Conservation (phyloP, 1,139 yeast species). For the Tardiomyces blankii region DNA sequence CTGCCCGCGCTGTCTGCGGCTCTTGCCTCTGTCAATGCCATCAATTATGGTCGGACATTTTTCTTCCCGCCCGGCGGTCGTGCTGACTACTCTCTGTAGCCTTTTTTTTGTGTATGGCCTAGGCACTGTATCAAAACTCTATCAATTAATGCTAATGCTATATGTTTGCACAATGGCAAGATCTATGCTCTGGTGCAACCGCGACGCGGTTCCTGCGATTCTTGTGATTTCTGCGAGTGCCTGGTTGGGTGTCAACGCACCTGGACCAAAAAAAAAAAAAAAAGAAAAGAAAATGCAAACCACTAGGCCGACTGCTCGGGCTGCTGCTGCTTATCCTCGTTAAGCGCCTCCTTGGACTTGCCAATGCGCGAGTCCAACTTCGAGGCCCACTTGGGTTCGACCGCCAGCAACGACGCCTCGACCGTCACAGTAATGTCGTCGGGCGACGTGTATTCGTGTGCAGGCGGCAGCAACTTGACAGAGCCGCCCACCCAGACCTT, state of each 20-base stretch:
- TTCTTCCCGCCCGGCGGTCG: constrained; percentile 25
- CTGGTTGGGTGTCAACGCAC: no score
- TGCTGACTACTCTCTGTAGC: background rate
- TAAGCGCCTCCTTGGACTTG: background rate
- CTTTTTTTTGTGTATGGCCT: no score
- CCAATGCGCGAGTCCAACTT: background rate
- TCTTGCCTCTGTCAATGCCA: constrained; percentile 52
- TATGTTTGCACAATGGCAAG: no score
- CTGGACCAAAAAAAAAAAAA: no score
- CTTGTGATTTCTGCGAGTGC: no score
- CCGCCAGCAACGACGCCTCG: constrained; percentile 17
- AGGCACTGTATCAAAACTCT: no score
- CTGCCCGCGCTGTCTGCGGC: constrained; percentile 53
- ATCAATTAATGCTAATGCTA: no score
- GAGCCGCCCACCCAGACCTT: constrained; percentile 68
- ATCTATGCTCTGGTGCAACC: no score
- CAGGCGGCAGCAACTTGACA: constrained; percentile 27
- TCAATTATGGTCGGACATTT: constrained; percentile 60
- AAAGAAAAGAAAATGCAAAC: no score
- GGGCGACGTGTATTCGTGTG: constrained; percentile 4
- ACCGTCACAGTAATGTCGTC: constrained; percentile 1
- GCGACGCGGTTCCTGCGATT: no score
- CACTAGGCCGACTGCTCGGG: no score
- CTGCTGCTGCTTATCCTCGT: background rate
- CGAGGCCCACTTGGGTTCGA: constrained; percentile 21